Conservation (phyloP, 345 rosid genomes). For the Turritis glabra region DNA sequence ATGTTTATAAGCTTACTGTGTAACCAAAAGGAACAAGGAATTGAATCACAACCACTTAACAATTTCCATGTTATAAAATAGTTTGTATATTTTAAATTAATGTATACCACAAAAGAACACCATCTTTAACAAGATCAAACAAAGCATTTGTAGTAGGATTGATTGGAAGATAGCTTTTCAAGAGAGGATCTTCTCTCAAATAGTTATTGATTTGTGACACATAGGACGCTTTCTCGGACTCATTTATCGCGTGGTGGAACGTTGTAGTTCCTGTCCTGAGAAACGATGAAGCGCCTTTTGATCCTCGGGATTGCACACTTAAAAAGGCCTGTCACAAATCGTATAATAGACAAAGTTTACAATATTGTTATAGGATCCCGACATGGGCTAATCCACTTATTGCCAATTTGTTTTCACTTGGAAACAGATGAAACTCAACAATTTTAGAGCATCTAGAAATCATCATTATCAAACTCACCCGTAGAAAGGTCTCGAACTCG, state of each 20-base stretch:
- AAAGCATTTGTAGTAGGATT: slow-evolving; percentile 63
- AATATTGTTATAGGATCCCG: neutral
- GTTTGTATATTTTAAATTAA: neutral
- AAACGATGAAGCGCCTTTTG: slow-evolving; percentile 57
- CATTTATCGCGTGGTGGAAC: slow-evolving; percentile 70
- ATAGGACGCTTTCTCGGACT: slow-evolving; percentile 75
- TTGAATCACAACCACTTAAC: neutral
- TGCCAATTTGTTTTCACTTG: neutral
- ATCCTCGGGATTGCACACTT: slow-evolving; percentile 57
- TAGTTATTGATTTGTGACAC: slow-evolving; percentile 74
- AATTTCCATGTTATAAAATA: too few relatives aligned
- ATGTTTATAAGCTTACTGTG: slow-evolving; percentile 85
- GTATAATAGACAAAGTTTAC: neutral
- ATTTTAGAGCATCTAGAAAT: too few relatives aligned
- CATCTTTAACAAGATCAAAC: slow-evolving; percentile 79
- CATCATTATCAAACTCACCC: slow-evolving; percentile 48
- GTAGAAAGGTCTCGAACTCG: slow-evolving; percentile 78
- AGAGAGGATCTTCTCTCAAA: slow-evolving; percentile 70
- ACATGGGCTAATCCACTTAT: neutral
- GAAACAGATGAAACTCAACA: neutral
- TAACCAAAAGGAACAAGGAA: neutral
- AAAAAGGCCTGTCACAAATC: slow-evolving; percentile 51
- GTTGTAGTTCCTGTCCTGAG: slow-evolving; percentile 81
- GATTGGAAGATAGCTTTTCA: slow-evolving; percentile 68
- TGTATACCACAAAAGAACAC: slow-evolving; percentile 85